A percentile compares a stretch with the other conserved stretches of the same genome.
phyloP scores from a whole-genome alignment of 2,329 filamentous ascomycete species.

The Botrytis tulipae region DNA sequence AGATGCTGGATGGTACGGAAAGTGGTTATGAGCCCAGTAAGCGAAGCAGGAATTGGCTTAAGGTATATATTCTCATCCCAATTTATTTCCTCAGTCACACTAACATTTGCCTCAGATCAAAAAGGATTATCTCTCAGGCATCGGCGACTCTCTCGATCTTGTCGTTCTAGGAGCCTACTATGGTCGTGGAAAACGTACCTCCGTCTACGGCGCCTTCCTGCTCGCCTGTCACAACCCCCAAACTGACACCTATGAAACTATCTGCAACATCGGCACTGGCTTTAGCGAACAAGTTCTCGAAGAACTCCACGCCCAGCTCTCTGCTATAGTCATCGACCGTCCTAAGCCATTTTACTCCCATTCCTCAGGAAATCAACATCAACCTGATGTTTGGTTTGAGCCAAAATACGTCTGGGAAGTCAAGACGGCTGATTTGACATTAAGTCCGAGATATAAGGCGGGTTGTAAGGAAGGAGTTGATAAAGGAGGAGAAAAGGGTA shows the following conservation, averaged over 20 bases:
- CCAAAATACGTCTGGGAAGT: slow-evolving; percentile 95
- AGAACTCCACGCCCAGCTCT: slow-evolving; percentile 74
- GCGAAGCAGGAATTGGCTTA: slow-evolving; percentile 96
- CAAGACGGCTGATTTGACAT: slow-evolving; percentile 90
- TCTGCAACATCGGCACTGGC: slow-evolving; percentile 98
- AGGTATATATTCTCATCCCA: slow-evolving; percentile 53
- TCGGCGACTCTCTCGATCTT: slow-evolving; percentile 93
- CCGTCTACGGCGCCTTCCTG: slow-evolving; percentile 92
- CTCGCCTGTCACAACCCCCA: slow-evolving; percentile 86
- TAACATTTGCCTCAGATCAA: slow-evolving; percentile 65
- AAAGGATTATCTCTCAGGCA: slow-evolving; percentile 92
- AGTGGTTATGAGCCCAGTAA: slow-evolving; percentile 96
- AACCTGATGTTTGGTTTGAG: slow-evolving; percentile 98
- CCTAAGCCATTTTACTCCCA: slow-evolving; percentile 95
- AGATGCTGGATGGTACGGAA: slow-evolving; percentile 93
- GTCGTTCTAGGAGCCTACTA: slow-evolving; percentile 94
- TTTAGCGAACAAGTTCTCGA: slow-evolving; percentile 95
- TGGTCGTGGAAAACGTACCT: slow-evolving; percentile 92
- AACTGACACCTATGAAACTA: slow-evolving; percentile 83
- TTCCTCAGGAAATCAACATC: slow-evolving; percentile 79
- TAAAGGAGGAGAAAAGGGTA: slow-evolving; percentile 68
- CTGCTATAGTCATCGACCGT: slow-evolving; percentile 76
- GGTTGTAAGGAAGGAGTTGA: slow-evolving; percentile 79
- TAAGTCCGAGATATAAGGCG: slow-evolving; percentile 92
- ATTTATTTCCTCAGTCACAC: background rate